Conservation (phyloP, 805 yeast species). For the Yamadazyma sp. region DNA sequence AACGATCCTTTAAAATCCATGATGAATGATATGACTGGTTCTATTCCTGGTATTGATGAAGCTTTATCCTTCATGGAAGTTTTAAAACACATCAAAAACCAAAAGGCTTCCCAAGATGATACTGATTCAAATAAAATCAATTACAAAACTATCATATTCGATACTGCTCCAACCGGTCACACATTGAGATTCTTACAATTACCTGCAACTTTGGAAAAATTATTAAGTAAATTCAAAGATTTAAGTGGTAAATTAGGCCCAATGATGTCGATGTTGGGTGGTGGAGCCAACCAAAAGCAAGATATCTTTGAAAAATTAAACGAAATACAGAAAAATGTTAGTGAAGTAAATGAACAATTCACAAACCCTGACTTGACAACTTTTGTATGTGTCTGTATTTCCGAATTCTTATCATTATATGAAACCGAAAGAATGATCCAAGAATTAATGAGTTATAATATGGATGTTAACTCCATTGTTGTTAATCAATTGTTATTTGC, state of each 20-base stretch:
- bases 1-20: constrained; percentile 65
- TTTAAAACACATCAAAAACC: constrained; percentile 89
- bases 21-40: constrained; percentile 88
- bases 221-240: constrained; percentile 83
- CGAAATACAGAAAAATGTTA: constrained; percentile 75
- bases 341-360: constrained; percentile 90
- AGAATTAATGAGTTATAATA: constrained; percentile 88
- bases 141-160: constrained; percentile 90
- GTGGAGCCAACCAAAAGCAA: constrained; percentile 62
- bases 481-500: constrained; percentile 92
- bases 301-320: constrained; percentile 78
- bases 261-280: constrained; percentile 73
- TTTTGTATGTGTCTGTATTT: constrained; percentile 93
- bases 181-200: constrained; percentile 91
- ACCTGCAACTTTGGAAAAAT: constrained; percentile 87
- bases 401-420: constrained; percentile 92
- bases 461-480: constrained; percentile 95
- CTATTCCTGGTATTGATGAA: constrained; percentile 98
- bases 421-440: constrained; percentile 98
- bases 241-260: constrained; percentile 88
- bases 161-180: constrained; percentile 99
- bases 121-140: constrained; percentile 20
- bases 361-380: constrained; percentile 96
- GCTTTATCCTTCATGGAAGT: constrained; percentile 98
- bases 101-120: constrained; percentile 23